phyloP scores from a whole-genome alignment of 805 yeast genomes.

The Candida ovalis region DNA sequence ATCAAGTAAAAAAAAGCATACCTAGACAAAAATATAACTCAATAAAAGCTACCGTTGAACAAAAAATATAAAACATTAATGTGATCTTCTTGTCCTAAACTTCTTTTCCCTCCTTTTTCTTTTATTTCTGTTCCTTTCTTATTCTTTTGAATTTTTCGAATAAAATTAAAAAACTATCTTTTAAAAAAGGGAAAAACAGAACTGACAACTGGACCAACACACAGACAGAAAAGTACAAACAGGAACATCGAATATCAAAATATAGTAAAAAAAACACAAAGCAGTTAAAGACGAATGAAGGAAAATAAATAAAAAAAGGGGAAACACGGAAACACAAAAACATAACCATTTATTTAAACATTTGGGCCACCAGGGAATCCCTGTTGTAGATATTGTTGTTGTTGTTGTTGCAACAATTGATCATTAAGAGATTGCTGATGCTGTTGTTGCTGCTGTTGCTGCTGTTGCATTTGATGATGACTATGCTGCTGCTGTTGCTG shows the following conservation, averaged over 20 bases:
- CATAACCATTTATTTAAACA: not conserved
- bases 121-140: no score
- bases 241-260: no score
- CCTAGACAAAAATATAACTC: no score
- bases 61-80: no score
- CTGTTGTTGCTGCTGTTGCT: constrained; percentile 14
- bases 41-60: no score
- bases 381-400: constrained; percentile 9
- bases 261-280: not conserved
- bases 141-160: no score
- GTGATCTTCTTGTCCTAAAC: no score
- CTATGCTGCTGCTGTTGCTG: constrained; percentile 18
- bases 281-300: not conserved
- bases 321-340: not conserved
- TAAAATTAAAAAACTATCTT: no score
- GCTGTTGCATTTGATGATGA: constrained; percentile 13
- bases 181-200: no score
- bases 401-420: constrained; percentile 1
- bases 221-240: no score
- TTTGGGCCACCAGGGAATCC: constrained; percentile 8
- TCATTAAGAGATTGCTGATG: constrained; percentile 8
- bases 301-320: not conserved
- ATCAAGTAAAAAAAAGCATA: not conserved
- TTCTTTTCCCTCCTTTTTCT: no score
- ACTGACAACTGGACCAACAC: no score